These are phyloP conservation scores for Cryptococcus sp. DNA, from an alignment of 1,284 basidiomycete genomes.

Conservation along the genomic window DNA sequence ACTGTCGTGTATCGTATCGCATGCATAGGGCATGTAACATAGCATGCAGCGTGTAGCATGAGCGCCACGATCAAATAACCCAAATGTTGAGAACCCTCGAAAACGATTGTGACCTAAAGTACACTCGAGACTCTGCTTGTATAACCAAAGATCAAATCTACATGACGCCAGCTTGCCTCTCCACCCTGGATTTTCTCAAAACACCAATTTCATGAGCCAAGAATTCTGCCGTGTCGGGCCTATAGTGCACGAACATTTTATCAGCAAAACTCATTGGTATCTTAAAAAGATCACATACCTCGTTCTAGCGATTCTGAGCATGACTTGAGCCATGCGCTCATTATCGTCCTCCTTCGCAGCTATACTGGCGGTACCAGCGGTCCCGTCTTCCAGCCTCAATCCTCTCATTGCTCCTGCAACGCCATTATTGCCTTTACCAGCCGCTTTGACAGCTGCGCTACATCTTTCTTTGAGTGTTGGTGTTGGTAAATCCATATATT, in stretches of 20 bases:
- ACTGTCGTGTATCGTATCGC: too few relatives aligned
- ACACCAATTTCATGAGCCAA: conserved; percentile 33
- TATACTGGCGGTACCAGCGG: background rate
- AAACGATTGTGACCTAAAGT: too few relatives aligned
- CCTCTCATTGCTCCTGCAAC: conserved; percentile 13
- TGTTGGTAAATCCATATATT: conserved; percentile 50
- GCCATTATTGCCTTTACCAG: conserved; percentile 18
- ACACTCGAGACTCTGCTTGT: too few relatives aligned
- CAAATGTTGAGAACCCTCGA: too few relatives aligned
- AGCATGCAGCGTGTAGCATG: too few relatives aligned
- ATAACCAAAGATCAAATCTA: background rate
- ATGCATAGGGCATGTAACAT: too few relatives aligned
- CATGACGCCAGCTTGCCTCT: conserved; percentile 30
- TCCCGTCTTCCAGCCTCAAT: conserved; percentile 15
- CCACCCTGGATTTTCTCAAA: conserved; percentile 32
- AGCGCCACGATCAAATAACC: too few relatives aligned
- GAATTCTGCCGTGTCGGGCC: conserved; percentile 38
- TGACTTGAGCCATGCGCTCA: conserved; percentile 47
- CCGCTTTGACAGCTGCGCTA: conserved; percentile 44
- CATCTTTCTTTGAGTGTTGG: conserved; percentile 42
- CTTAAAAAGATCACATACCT: conserved; percentile 28
- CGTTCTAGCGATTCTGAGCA: conserved; percentile 48
- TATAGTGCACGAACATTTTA: conserved; percentile 1
- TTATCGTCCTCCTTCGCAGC: conserved; percentile 28
- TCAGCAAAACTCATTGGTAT: background rate